Base-by-base conservation (phyloP, 2,329 filamentous ascomycete species). In the Phoma sp. region DNA sequence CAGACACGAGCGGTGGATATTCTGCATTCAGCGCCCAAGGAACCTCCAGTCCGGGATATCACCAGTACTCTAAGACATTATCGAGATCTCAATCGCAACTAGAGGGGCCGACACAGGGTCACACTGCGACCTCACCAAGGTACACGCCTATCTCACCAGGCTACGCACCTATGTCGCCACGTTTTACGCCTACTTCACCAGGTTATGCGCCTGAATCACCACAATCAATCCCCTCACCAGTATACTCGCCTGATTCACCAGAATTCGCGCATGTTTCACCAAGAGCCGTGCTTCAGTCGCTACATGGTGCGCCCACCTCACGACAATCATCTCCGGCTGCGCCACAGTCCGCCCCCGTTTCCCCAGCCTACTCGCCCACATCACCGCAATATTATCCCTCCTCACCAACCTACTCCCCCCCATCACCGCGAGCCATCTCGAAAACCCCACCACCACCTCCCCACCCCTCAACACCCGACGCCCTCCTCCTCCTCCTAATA, bases 401-500 rank as follows among this genome's bases (percentile, higher is more conserved):
- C 4, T 24, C 22, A 4, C 22, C 22, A 24, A 4, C 4, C 4
- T 24, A 24, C 22, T 24, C 22, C 6, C 6, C 1, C 22, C 22
- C 22, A 24, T 24, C 2, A 24, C 22, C 2, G 2, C 22, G 22
- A 24, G 22, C 4, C 22, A 6, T 4, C 22, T 24, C 22, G 6
- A 4, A 24, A 24, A 24, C 22, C 22, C 22, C 22, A 24, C 6
- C 22, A 6, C 22, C 22, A 2, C 22, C 22, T 24, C 6, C 22
- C 6, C 22, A 24, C 22, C 22, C 49, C 19, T 64, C 72, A 22
- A 63, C 67, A 45, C 48, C 43, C 19, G 60, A 67, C 35, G 69
- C 80, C 13, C 61, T 60, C 0, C 65, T 89, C 2, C 69, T 80
- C 12, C 61, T 60, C 0, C 64, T 89, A 2, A 83, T 88, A 4